Evolutionary conservation across 2,329 filamentous ascomycete genomes (phyloP).

Genomic region (Neofusicoccum laricinum): DNA sequence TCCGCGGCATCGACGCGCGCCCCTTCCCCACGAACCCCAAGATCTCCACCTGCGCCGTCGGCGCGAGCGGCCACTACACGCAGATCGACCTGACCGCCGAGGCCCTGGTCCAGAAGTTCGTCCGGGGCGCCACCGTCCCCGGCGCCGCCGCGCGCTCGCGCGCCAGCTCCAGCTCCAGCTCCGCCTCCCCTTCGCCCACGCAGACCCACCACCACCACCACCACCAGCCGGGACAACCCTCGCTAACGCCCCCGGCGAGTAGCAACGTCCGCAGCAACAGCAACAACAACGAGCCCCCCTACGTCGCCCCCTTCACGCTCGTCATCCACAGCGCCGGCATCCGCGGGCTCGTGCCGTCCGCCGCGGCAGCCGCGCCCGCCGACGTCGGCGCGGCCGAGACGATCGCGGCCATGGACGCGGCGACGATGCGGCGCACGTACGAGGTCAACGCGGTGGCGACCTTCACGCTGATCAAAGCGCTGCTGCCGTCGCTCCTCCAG

Average conservation of each 20-base stretch:
- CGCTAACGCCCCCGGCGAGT: background rate
- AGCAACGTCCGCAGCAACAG: slow-evolving; percentile 18
- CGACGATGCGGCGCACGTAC: slow-evolving; percentile 39
- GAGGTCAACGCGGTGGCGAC: slow-evolving; percentile 44
- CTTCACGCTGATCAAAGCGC: slow-evolving; percentile 37
- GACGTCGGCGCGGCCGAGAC: slow-evolving; percentile 43
- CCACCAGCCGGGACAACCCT: background rate
- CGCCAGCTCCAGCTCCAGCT: background rate
- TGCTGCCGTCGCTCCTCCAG: slow-evolving; percentile 36
- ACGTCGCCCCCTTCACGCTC: slow-evolving; percentile 31
- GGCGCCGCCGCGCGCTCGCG: background rate
- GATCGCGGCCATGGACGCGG: slow-evolving; percentile 36
- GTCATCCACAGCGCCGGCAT: slow-evolving; percentile 46
- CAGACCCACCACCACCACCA: background rate
- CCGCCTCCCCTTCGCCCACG: no score
- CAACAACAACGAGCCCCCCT: background rate
- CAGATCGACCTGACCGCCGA: slow-evolving; percentile 10
- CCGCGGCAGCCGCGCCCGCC: slow-evolving; percentile 25
- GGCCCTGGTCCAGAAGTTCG: background rate
- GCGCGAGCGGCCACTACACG: background rate
- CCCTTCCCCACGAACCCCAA: background rate
- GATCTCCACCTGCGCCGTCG: background rate
- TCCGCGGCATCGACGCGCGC: slow-evolving; percentile 7
- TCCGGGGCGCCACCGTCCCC: background rate
- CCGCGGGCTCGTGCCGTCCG: slow-evolving; percentile 40